Evolutionary conservation across 2,329 filamentous ascomycete species (phyloP), one percentile per base, ranked within the genome.

Genomic region (Tolypocladium album): DNA sequence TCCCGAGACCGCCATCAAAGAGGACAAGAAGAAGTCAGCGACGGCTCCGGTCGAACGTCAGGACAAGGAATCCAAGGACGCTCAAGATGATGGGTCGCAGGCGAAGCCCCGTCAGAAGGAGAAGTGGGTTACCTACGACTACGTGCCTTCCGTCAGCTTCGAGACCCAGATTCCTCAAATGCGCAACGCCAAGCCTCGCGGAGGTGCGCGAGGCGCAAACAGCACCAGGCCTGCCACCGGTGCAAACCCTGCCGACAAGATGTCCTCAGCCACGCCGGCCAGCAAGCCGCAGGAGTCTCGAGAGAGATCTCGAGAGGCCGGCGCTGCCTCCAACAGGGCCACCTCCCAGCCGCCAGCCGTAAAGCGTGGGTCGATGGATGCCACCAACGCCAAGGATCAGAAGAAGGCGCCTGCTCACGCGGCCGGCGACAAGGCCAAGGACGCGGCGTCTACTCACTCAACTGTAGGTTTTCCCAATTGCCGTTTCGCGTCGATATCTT

Each of bases 91-190:
- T 69, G 67, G 72, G 66, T 64, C 66, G 24, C 66, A 76, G 61
- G 68, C 69, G 56, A 82, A 82, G 68, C 68, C 75, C 31, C 67
- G 83, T 78, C 73, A 87, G 81, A 95, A 95, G 78, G 86, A 89
- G 67, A 90, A 92, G 69, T 97, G 94, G 93, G 86, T 90, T 61
- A 82, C 86, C 1, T 84, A 97, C 60, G 85, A 88, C 40, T 93
- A 92, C 68, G 90, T 90, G 15, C 93, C 92, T 11, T 88, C 85
- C 17, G 91, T 94, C 56, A 87, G 87, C 61, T 97, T 96, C 74
- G 88, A 90, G 71, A 97, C 94, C 0, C 90, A 89, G 36, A 73
- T 96, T 47, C 85, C 87, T 17, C 75, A 74, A 55, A 70, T 75
- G 65, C 79, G 81, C 63, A 75, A 76, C 59, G 71, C 78, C 39